Base-by-base conservation (phyloP, 2,329 filamentous ascomycete species). In the Stachybotrys echinatus region DNA sequence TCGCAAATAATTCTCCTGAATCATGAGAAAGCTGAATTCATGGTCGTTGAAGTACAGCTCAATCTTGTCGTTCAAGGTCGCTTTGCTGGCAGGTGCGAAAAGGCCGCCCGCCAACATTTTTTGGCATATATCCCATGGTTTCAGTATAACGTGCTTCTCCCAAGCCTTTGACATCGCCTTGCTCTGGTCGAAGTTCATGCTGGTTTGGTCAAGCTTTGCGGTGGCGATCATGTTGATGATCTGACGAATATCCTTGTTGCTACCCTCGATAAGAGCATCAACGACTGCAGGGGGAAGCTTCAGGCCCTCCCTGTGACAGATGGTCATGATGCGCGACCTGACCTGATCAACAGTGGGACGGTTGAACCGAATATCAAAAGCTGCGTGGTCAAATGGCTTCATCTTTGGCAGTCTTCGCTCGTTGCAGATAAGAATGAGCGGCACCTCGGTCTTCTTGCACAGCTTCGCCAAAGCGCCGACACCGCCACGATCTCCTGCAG, bases 21-120 rank as follows among this genome's bases (percentile, higher is more conserved):
- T 84, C 94, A 99, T 97, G 48, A 99, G 76, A 63, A 86, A 94
- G 62, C 91, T 96, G 71, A 97, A 95, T 61, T 99, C 94, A 63
- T 99, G 94, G 61, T 99, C 94, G 67, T 99, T 97, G 76, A 99
- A 99, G 68, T 99, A 99, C 2, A 99, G 82, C 70, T 99, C 92
- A 54, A 95, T 94, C 76, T 99, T 99, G 68, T 99, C 92, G 65
- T 97, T 97, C 34, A 99, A 74, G 0, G 90, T 95, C 3, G 89
- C 76, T 57, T 89, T 95, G 70, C 90, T 95, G 46, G 85, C 83
- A 5, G 85, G 80, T 21, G 88, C 80, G 69, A 97, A 99, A 69
- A 96, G 83, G 37, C 90, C 89, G 4, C 90, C 86, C 22, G 83
- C 89, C 6, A 99, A 81, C 65, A 99, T 90, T 72, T 96, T 96